A percentile compares a stretch with the other conserved stretches of the same genome.
These are phyloP conservation scores for Ophiostoma quercus DNA, from an alignment of 2,329 filamentous ascomycete genomes.

Conservation along the genomic window DNA sequence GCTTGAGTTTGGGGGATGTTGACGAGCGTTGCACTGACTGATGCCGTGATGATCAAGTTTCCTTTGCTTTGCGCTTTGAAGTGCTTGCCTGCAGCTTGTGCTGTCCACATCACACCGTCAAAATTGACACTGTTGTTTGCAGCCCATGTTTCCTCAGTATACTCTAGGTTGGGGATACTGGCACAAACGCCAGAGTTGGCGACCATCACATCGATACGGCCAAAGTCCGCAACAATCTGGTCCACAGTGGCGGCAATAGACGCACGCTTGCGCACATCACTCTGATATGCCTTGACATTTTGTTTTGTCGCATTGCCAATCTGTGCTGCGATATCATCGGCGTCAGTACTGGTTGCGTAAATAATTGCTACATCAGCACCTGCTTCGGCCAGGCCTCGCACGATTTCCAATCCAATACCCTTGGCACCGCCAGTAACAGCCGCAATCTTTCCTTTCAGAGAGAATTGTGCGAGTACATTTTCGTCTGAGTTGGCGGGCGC, in stretches of 20 bases:
- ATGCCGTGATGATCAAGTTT: conserved; percentile 71
- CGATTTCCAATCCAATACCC: conserved; percentile 74
- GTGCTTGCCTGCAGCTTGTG: conserved; percentile 51
- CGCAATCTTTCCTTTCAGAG: conserved; percentile 62
- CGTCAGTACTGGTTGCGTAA: conserved; percentile 23
- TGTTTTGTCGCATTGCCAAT: conserved; percentile 20
- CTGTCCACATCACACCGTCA: conserved; percentile 32
- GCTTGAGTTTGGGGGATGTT: conserved; percentile 71
- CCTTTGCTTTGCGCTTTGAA: conserved; percentile 57
- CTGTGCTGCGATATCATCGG: conserved; percentile 32
- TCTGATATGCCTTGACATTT: conserved; percentile 47
- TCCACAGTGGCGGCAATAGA: conserved; percentile 47
- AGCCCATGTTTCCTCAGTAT: conserved; percentile 38
- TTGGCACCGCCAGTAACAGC: conserved; percentile 79
- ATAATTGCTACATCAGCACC: conserved; percentile 22
- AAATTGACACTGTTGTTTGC: conserved; percentile 19
- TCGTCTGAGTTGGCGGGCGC: neutral
- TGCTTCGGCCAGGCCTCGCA: conserved; percentile 48
- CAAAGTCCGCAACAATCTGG: conserved; percentile 57
- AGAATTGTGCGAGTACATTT: neutral
- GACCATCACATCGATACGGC: conserved; percentile 69
- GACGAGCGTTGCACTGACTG: conserved; percentile 70
- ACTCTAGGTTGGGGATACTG: conserved; percentile 62
- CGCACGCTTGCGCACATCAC: conserved; percentile 53
- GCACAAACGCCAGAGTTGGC: conserved; percentile 76